Percentiles rank a stretch among this genome's conserved stretches.
Conservation (phyloP, 352 stramenopile species). For the Lagenidium sp. region DNA sequence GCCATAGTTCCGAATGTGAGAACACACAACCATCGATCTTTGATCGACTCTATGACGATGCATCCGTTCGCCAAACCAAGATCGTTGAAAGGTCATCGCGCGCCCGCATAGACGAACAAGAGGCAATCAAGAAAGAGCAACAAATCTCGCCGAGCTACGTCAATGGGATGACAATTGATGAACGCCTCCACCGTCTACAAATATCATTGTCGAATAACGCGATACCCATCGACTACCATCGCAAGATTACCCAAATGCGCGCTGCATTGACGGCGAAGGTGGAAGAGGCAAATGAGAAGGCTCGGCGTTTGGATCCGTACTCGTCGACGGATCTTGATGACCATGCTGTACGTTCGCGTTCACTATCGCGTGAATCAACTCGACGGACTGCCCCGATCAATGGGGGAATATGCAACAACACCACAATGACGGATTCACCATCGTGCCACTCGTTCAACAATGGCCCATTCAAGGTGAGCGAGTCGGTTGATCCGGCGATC, state of each 20-base stretch:
- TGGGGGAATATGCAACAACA: too few species aligned
- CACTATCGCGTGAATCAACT: too few species aligned
- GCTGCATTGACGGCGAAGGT: slow-evolving; percentile 19
- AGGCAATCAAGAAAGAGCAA: slow-evolving; percentile 29
- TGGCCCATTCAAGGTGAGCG: too few species aligned
- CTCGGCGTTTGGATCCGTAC: too few species aligned
- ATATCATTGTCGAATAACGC: slow-evolving; percentile 28
- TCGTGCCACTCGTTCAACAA: too few species aligned
- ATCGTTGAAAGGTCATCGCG: slow-evolving; percentile 24
- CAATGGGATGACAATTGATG: slow-evolving; percentile 36
- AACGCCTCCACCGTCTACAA: slow-evolving; percentile 33
- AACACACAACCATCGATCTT: slow-evolving; percentile 11
- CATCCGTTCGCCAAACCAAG: slow-evolving; percentile 39
- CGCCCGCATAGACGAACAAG: slow-evolving; percentile 29
- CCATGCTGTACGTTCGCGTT: too few species aligned
- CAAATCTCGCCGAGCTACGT: slow-evolving; percentile 31
- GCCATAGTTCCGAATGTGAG: neutral
- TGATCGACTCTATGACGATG: slow-evolving; percentile 43
- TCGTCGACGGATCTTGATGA: too few species aligned
- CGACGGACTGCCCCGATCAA: too few species aligned
- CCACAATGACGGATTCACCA: too few species aligned
- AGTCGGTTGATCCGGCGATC: too few species aligned
- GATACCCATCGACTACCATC: slow-evolving; percentile 36
- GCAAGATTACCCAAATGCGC: slow-evolving; percentile 44
- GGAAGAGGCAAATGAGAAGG: slow-evolving; percentile 15